Conservation (phyloP, 1,139 yeast genomes). For the Barnettozyma hawaiiensis region DNA sequence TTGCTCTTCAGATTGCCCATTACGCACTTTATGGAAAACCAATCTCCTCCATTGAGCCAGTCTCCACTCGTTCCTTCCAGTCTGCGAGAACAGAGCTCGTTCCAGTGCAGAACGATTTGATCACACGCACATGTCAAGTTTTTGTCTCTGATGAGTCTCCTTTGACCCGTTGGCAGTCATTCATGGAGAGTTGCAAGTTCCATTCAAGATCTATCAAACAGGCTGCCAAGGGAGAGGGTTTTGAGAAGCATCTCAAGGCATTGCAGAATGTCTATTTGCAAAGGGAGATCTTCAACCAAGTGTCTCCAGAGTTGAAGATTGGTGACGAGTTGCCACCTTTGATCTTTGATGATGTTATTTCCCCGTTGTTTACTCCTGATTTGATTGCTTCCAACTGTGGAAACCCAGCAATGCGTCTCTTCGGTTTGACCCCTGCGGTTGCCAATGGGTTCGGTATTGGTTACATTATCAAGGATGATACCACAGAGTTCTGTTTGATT, state of each 20-base stretch:
- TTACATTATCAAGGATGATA: slow-evolving; percentile 63
- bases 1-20: slow-evolving; percentile 63
- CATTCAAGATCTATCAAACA: slow-evolving; percentile 45
- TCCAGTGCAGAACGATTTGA: slow-evolving; percentile 52
- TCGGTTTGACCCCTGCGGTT: slow-evolving; percentile 73
- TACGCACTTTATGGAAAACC: slow-evolving; percentile 68
- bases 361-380: slow-evolving; percentile 43
- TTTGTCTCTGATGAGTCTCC: slow-evolving; percentile 49
- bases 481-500: slow-evolving; percentile 55
- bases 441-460: slow-evolving; percentile 77
- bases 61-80: slow-evolving; percentile 61
- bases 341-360: slow-evolving; percentile 28
- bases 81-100: slow-evolving; percentile 67
- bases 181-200: slow-evolving; percentile 45
- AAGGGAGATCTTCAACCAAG: slow-evolving; percentile 37
- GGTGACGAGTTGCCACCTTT: slow-evolving; percentile 23
- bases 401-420: slow-evolving; percentile 64
- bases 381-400: slow-evolving; percentile 62
- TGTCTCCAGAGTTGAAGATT: slow-evolving; percentile 33
- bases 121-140: slow-evolving; percentile 51
- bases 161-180: slow-evolving; percentile 43
- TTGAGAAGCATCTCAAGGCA: slow-evolving; percentile 66
- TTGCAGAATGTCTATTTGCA: slow-evolving; percentile 46
- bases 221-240: slow-evolving; percentile 61
- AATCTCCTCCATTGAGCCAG: slow-evolving; percentile 65